Evolutionary conservation across 1,139 yeast species (phyloP), one percentile per base, ranked within the genome.

Genomic region (Arxiozyma heterogenica): DNA sequence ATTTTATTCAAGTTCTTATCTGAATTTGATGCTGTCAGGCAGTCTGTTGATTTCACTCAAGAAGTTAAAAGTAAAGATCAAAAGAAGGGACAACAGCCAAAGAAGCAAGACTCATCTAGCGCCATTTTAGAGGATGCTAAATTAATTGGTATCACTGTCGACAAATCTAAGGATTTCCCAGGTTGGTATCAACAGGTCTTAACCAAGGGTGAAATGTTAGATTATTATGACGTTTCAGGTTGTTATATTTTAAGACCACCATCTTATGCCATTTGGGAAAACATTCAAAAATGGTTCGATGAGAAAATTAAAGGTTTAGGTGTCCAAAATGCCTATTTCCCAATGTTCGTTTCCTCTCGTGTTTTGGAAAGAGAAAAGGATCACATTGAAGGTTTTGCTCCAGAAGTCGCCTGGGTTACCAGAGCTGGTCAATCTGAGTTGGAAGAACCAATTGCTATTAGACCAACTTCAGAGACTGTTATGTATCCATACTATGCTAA

Each of bases 401-500:
- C 99, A 38, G 99, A 94, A 75, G 99, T 94, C 55, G 99, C 99
- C 25, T 94, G 99, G 99, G 98, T 94, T 61, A 94, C 99, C 57
- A 82, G 78, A 67, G 99, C 99, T 51, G 99, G 99, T 66, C 73
- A 75, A 51, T 86, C 96, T 38, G 98, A 93, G 53, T 80, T 94
- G 64, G 98, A 94, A 55, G 98, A 94, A 75, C 98, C 96, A 64
- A 88, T 94, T 67, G 99, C 99, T 58, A 93, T 94, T 64, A 87
- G 99, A 77, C 99, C 99, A 66, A 94, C 99, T 49, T 90, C 98
- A 20, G 99, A 94, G 74, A 94, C 99, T 52, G 98, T 93, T 71
- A 94, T 94, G 98, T 94, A 94, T 73, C 98, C 99, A 59, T 94
- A 94, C 82, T 94, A 91, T 70, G 89, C 98, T 65, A 94, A 94